phyloP scores from a whole-genome alignment of 1,139 yeast genomes.

The Zygosaccharomyces sapae region DNA sequence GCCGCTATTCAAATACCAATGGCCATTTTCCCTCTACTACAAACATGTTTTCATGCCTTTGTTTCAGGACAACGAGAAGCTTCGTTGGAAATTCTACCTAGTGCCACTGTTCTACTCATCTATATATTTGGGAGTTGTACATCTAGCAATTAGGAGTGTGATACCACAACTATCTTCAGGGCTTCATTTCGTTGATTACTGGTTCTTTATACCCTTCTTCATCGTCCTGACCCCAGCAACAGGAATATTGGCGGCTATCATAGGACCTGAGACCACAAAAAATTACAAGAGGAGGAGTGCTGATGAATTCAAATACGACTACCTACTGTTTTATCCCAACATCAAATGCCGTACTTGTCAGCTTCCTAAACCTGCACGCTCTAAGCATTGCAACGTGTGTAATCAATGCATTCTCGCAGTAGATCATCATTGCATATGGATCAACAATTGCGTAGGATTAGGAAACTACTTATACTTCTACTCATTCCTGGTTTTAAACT shows the following conservation, averaged over 20 bases:
- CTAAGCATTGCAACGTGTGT: slow-evolving; percentile 84
- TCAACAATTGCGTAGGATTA: slow-evolving; percentile 84
- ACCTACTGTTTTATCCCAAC: slow-evolving; percentile 51
- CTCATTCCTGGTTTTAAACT: slow-evolving; percentile 53
- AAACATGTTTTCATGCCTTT: slow-evolving; percentile 26
- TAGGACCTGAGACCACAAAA: slow-evolving; percentile 20
- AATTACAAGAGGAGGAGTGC: slow-evolving; percentile 11
- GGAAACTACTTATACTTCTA: slow-evolving; percentile 72
- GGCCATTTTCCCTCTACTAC: slow-evolving; percentile 29
- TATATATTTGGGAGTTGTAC: slow-evolving; percentile 24
- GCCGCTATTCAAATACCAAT: slow-evolving; percentile 22
- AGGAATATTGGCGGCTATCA: slow-evolving; percentile 23
- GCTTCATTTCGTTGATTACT: slow-evolving; percentile 20
- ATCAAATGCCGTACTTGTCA: slow-evolving; percentile 53
- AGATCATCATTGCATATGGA: slow-evolving; percentile 94
- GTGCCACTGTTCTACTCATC: slow-evolving; percentile 30
- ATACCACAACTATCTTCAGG: slow-evolving; percentile 14
- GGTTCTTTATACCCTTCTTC: slow-evolving; percentile 22
- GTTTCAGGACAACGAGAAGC: slow-evolving; percentile 24
- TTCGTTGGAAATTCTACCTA: slow-evolving; percentile 29
- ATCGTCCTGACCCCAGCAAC: slow-evolving; percentile 18
- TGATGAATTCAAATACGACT: slow-evolving; percentile 46
- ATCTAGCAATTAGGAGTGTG: slow-evolving; percentile 20
- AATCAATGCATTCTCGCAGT: slow-evolving; percentile 58
- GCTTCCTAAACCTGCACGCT: slow-evolving; percentile 70